phyloP scores from a whole-genome alignment of 805 yeast genomes.

The Barnettozyma californica region DNA sequence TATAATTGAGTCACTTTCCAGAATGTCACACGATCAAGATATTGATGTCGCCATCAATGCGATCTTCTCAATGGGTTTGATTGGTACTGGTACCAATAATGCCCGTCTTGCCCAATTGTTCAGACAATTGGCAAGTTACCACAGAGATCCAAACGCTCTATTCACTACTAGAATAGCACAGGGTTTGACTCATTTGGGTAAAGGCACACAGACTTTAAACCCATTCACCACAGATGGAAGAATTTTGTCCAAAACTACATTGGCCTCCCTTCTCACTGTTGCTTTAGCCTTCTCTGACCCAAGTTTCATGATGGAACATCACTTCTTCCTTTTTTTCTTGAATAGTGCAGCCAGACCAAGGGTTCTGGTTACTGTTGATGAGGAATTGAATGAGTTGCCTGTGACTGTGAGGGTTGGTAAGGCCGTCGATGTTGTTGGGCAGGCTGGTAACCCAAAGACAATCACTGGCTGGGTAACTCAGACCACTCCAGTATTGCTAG shows the following conservation, averaged over 20 bases:
- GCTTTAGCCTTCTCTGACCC: conserved; percentile 85
- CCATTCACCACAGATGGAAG: conserved; percentile 89
- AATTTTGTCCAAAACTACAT: conserved; percentile 78
- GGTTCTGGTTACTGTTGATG: conserved; percentile 89
- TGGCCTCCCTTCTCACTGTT: conserved; percentile 85
- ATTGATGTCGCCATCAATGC: conserved; percentile 92
- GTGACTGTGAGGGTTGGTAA: conserved; percentile 98
- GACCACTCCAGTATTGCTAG: conserved; percentile 90
- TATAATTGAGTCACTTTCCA: conserved; percentile 91
- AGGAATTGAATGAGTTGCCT: conserved; percentile 71
- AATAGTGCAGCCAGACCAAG: conserved; percentile 90
- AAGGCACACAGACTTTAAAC: conserved; percentile 86
- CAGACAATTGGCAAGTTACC: conserved; percentile 91
- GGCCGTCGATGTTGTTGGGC: conserved; percentile 98
- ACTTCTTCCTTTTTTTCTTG: conserved; percentile 77
- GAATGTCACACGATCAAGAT: conserved; percentile 95
- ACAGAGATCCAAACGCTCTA: conserved; percentile 84
- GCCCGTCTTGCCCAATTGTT: conserved; percentile 95
- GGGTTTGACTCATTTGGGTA: conserved; percentile 92
- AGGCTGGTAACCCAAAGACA: conserved; percentile 98
- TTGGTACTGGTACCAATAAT: conserved; percentile 98
- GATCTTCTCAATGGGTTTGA: conserved; percentile 93
- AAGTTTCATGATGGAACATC: conserved; percentile 73
- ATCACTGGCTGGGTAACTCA: conserved; percentile 99
- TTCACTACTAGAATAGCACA: conserved; percentile 94